Base-by-base conservation (phyloP, 352 stramenopile species). In the Globisporangium barbulae region DNA sequence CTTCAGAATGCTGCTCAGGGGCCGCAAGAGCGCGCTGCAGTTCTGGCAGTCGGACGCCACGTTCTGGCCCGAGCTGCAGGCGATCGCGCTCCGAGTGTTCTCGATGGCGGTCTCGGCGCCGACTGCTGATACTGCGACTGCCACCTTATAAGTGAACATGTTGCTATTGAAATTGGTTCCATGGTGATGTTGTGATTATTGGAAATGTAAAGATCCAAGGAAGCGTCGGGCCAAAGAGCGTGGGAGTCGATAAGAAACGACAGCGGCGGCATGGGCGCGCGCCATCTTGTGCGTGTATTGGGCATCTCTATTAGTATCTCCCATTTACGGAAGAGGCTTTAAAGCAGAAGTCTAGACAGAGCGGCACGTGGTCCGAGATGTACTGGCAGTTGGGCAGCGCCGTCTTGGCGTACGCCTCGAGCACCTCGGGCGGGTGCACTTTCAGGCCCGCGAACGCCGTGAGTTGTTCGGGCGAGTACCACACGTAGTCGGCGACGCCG, bases 401-500 rank as follows among this genome's bases (percentile, higher is more conserved):
- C 42, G 96, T 95, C 64, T 96, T 96, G 17, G 79, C 68, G 75
- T 96, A 91, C 33, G 78, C 71, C 33, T 93, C 88, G 48, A 99
- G 74, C 59, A 96, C 81, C 60, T 90, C 75, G 50, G 97, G 91
- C 39, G 91, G 72, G 30, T 98, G 97, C 59, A 99, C 89, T 42
- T 96, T 93, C 28, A 98, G 90, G 0, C 96, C 94, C 3, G 93
- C 95, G 53, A 99, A 88, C 28, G 97, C 91, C 57, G 88, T 92
- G 57, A 99, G 72, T 69, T 94, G 91, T 69, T 96, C 86, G 8
- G 87, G 81, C 19, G 91, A 98, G 82, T 98, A 98, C 97, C 97
- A 99, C 67, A 99, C 96, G 72, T 99, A 99, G 76, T 99, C 98
- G 49, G 96, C 79, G 12, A 97, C 87, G 39, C 98, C 98, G 53